A percentile compares a stretch with the other conserved stretches of the same genome.
Evolutionary conservation across 768 basidiomycete species (phyloP).

Genomic region (Termitomyces sp.): DNA sequence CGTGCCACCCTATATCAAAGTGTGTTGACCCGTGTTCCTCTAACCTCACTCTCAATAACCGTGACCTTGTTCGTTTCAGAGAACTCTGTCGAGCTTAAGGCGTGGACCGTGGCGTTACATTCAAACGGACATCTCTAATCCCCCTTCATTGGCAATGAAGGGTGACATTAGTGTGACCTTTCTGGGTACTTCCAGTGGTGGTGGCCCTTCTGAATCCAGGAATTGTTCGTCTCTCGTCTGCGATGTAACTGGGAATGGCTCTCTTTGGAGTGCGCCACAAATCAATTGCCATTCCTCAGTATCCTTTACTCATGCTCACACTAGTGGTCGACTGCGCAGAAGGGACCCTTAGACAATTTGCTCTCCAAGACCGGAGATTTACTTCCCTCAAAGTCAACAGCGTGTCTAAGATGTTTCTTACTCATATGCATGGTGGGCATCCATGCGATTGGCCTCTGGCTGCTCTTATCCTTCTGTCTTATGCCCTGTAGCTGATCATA

Average conservation of each 20-base stretch:
- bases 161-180: conserved; percentile 59
- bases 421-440: conserved; percentile 74
- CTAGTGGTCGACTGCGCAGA: conserved; percentile 81
- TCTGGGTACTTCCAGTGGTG: conserved; percentile 73
- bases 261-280: conserved; percentile 61
- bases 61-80: background rate
- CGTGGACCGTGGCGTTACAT: background rate
- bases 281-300: background rate
- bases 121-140: background rate
- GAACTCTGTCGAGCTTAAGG: background rate
- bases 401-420: conserved; percentile 73
- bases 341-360: conserved; percentile 71
- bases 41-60: background rate
- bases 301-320: background rate
- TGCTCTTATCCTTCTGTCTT: too few species aligned
- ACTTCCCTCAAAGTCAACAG: conserved; percentile 37
- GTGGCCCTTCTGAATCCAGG: conserved; percentile 69
- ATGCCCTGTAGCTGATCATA: conserved; percentile 55
- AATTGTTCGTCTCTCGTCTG: conserved; percentile 75
- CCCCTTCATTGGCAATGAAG: conserved; percentile 21
- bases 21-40: background rate
- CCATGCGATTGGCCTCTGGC: background rate
- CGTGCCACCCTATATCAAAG: conserved; percentile 4
- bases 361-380: conserved; percentile 40
- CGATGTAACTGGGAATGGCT: conserved; percentile 48